These are phyloP conservation scores for Alternaria sp. DNA, from an alignment of 2,329 filamentous ascomycete genomes.

Conservation along the genomic window DNA sequence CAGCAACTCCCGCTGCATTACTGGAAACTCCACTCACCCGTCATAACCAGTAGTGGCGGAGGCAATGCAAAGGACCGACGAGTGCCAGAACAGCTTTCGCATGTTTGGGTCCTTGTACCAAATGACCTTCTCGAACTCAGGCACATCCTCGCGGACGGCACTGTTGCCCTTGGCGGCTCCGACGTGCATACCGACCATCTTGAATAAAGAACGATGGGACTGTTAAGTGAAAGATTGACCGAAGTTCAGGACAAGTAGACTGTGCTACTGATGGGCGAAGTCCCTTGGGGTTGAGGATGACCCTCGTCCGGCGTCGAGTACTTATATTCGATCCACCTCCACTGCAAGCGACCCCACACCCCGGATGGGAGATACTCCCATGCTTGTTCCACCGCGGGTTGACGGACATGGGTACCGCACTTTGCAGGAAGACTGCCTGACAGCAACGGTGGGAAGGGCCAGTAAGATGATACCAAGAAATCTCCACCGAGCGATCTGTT, in stretches of 20 bases:
- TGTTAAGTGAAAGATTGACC: background rate
- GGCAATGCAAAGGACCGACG: conserved; percentile 58
- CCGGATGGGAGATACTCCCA: background rate
- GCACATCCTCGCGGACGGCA: conserved; percentile 55
- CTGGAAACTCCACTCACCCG: conserved; percentile 50
- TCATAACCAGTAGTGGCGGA: conserved; percentile 65
- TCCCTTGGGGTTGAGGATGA: conserved; percentile 17
- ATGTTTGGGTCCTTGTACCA: conserved; percentile 63
- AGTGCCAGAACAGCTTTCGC: conserved; percentile 62
- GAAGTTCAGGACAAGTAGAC: conserved; percentile 1
- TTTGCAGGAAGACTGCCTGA: conserved; percentile 20
- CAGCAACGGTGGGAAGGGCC: conserved; percentile 15
- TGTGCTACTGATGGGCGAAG: conserved; percentile 18
- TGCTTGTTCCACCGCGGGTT: conserved; percentile 6
- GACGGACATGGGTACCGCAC: conserved; percentile 23
- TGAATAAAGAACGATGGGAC: background rate
- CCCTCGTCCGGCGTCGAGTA: conserved; percentile 18
- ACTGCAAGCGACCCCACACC: conserved; percentile 1
- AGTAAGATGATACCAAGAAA: conserved; percentile 21
- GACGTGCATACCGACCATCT: conserved; percentile 23
- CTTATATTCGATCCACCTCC: conserved; percentile 21
- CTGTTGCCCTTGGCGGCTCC: conserved; percentile 24
- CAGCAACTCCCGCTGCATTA: background rate
- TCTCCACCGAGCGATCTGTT: conserved; percentile 24
- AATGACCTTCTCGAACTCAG: conserved; percentile 58